Base-by-base conservation (phyloP, 768 basidiomycete species). In the Panaeolus cyanescens region DNA sequence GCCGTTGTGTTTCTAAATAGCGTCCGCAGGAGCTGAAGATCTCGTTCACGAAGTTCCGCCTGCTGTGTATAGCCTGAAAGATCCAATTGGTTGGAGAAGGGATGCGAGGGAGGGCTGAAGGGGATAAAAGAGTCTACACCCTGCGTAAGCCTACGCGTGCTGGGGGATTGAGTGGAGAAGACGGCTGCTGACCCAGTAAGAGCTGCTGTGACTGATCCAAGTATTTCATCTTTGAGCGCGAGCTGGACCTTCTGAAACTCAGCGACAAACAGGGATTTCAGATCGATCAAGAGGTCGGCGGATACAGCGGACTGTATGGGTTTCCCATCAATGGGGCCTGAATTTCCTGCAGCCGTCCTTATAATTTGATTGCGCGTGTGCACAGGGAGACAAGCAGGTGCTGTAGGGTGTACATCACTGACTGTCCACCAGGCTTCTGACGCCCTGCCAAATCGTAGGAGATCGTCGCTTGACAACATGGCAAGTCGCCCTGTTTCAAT, bases 391-490 rank as follows among this genome's bases (percentile, higher is more conserved):
- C 60, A 34, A 12, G 62, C 54, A 32, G 59, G 55, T 22, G 45
- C 32, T 17, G 59, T 57, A 30, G 65, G 65, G 5, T 39, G 10
- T 37, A 63, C 62, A 17, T 62, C 62, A 12, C n/a, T 55, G 19
- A 68, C 55, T 4, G 57, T n/a, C 65, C 67, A 68, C 70, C 70
- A 71, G 5, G 31, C 34, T 50, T 71, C 67, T 20, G 64, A 68
- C 3, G 60, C 59, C n/a, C 25, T 32, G 12, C 63, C 66, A 62
- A 39, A 68, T 5, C 62, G 56, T 10, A 61, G 36, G 7, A 71
- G 37, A 1, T 64, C 37, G 32, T 65, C 66, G 42, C 60, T 63
- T 3, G 69, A 62, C 55, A 70, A 45, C 5, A 39, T 55, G 15
- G 57, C 58, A 13, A 70, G 58, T 31, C 65, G 62, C 17, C 56